Conservation (phyloP, 108 stramenopile genomes). For the Cyclotella sp. region DNA sequence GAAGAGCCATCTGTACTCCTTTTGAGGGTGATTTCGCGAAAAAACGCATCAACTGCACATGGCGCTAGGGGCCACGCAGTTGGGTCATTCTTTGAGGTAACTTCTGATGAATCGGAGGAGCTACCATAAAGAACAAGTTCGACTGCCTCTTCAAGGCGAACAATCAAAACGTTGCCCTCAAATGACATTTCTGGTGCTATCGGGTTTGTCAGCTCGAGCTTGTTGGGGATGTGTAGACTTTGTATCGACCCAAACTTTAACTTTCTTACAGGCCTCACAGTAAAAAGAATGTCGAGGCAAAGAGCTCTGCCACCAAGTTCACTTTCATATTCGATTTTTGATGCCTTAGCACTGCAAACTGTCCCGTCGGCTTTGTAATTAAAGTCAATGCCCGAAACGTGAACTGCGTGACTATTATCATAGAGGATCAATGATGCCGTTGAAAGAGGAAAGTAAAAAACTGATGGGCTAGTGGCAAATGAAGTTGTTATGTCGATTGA, state of each 20-base stretch:
- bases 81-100: background rate
- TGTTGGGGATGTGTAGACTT: constrained; percentile 26
- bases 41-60: constrained; percentile 8
- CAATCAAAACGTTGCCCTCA: constrained; percentile 29
- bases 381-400: background rate
- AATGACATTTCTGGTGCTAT: constrained; percentile 27
- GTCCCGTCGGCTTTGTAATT: constrained; percentile 20
- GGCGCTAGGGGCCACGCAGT: background rate
- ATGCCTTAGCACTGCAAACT: constrained; percentile 18
- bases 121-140: constrained; percentile 23
- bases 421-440: constrained; percentile 36
- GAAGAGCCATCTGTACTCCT: constrained; percentile 29
- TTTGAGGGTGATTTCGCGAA: constrained; percentile 27
- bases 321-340: constrained; percentile 25
- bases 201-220: constrained; percentile 23
- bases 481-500: background rate
- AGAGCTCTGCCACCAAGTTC: constrained; percentile 17
- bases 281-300: constrained; percentile 11
- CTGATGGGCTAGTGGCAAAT: constrained; percentile 24
- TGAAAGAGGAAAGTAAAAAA: constrained; percentile 42
- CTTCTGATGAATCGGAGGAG: background rate
- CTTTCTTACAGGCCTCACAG: constrained; percentile 28
- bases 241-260: constrained; percentile 28
- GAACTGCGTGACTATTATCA: constrained; percentile 22
- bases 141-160: constrained; percentile 21